Evolutionary conservation across 2,329 filamentous ascomycete species (phyloP).

Genomic region (Aspergillus sp.): DNA sequence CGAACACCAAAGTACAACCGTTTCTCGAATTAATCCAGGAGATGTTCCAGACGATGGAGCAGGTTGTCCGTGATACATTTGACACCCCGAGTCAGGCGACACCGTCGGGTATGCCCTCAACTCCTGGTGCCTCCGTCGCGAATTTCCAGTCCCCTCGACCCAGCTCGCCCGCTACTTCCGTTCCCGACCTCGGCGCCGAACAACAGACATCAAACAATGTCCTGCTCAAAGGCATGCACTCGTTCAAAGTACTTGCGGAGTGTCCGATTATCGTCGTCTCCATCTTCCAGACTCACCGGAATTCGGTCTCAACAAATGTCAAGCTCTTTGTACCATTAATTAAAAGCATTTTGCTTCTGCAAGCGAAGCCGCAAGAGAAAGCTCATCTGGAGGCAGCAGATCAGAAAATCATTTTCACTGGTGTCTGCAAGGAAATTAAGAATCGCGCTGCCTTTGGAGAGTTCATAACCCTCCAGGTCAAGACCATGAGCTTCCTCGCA

Average conservation of each 20-base stretch:
- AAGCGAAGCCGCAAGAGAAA: constrained; percentile 90
- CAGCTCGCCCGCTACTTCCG: constrained; percentile 80
- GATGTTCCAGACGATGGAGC: constrained; percentile 92
- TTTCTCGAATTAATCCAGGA: constrained; percentile 93
- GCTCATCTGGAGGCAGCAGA: constrained; percentile 82
- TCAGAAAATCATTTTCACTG: constrained; percentile 81
- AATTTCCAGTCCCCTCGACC: constrained; percentile 86
- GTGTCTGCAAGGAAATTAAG: constrained; percentile 89
- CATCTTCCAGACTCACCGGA: constrained; percentile 90
- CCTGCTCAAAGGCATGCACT: constrained; percentile 91
- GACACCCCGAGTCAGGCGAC: constrained; percentile 67
- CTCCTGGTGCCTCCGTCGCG: constrained; percentile 53
- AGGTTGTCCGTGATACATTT: constrained; percentile 91
- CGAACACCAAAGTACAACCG: constrained; percentile 77
- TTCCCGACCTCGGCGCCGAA: constrained; percentile 77
- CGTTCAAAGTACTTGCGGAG: constrained; percentile 96
- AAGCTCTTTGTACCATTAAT: constrained; percentile 91
- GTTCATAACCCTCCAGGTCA: constrained; percentile 96
- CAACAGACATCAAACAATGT: constrained; percentile 80
- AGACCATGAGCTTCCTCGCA: constrained; percentile 98
- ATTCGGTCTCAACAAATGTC: constrained; percentile 77
- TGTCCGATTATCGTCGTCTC: constrained; percentile 99
- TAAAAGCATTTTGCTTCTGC: constrained; percentile 81
- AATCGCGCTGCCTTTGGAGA: constrained; percentile 94
- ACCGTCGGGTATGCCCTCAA: constrained; percentile 51